Evolutionary conservation across 2,329 filamentous ascomycete genomes (phyloP).

Genomic region (Colletotrichum siamense): DNA sequence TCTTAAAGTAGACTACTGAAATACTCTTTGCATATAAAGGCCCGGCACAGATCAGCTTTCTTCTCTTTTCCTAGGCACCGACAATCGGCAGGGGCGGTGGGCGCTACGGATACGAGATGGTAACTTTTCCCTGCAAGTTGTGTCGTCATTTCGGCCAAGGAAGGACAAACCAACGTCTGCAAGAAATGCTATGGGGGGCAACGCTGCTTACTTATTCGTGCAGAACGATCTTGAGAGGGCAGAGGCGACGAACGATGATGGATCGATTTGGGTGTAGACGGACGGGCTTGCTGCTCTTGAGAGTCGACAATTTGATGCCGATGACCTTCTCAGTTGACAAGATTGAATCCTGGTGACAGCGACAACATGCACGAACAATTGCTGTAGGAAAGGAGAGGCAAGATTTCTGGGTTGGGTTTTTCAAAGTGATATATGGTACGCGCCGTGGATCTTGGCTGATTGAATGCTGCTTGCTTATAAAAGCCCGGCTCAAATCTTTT

Average conservation of each 20-base stretch:
- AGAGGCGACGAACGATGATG: background rate
- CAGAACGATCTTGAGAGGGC: accelerated
- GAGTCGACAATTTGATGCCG: accelerated
- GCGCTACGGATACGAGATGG: background rate
- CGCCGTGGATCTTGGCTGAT: accelerated
- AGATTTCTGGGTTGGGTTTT: background rate
- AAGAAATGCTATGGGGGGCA: accelerated
- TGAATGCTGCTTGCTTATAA: accelerated
- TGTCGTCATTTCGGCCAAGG: background rate
- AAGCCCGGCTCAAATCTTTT: background rate
- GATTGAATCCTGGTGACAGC: background rate
- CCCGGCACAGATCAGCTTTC: background rate
- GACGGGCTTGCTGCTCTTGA: background rate
- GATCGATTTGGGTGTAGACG: accelerated
- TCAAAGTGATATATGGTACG: background rate
- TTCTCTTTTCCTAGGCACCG: background rate
- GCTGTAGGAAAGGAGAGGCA: background rate
- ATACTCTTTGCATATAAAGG: background rate
- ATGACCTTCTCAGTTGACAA: background rate
- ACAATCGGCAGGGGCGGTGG: background rate
- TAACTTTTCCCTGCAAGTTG: background rate
- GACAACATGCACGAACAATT: too few relatives aligned
- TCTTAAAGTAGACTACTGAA: accelerated
- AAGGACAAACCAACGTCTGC: background rate
- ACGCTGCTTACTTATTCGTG: background rate